phyloP scores from a whole-genome alignment of 805 yeast species.

The Wickerhamiella slavikovae region DNA sequence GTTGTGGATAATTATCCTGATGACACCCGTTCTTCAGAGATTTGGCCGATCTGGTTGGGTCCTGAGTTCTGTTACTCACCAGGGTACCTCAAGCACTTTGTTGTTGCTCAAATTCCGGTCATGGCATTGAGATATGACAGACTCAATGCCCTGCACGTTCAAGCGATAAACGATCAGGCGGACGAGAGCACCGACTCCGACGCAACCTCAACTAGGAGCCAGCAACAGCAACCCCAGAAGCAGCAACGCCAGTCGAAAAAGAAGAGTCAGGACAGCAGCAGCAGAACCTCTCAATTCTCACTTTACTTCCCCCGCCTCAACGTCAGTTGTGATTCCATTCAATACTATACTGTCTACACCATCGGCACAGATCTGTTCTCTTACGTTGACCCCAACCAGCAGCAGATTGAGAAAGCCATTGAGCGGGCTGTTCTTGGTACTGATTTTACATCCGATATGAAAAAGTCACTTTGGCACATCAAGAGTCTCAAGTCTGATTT shows the following conservation, averaged over 20 bases:
- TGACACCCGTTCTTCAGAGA: conserved; percentile 35
- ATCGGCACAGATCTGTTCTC: conserved; percentile 43
- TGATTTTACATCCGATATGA: conserved; percentile 38
- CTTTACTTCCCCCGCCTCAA: conserved; percentile 53
- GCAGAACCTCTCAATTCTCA: conserved; percentile 3
- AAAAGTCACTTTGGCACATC: conserved; percentile 28
- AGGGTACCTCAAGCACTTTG: conserved; percentile 25
- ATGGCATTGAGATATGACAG: conserved; percentile 39
- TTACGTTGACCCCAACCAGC: conserved; percentile 53
- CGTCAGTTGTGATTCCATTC: conserved; percentile 50
- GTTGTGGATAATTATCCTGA: conserved; percentile 28
- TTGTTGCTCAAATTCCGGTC: conserved; percentile 44
- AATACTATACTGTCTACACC: conserved; percentile 45
- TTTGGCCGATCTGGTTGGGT: conserved; percentile 88
- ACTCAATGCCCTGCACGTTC: conserved; percentile 26
- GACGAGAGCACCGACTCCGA: conserved; percentile 5
- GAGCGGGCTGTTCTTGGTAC: conserved; percentile 49
- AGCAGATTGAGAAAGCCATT: conserved; percentile 33
- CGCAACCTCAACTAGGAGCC: not conserved
- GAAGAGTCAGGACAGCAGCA: not conserved
- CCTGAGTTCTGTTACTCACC: conserved; percentile 44
- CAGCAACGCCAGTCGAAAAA: not conserved
- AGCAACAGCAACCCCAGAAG: not conserved
- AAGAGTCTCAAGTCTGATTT: conserved; percentile 29
- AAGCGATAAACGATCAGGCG: no score